phyloP scores from a whole-genome alignment of 257 asterid genomes.

The Fraxinus anomala region DNA sequence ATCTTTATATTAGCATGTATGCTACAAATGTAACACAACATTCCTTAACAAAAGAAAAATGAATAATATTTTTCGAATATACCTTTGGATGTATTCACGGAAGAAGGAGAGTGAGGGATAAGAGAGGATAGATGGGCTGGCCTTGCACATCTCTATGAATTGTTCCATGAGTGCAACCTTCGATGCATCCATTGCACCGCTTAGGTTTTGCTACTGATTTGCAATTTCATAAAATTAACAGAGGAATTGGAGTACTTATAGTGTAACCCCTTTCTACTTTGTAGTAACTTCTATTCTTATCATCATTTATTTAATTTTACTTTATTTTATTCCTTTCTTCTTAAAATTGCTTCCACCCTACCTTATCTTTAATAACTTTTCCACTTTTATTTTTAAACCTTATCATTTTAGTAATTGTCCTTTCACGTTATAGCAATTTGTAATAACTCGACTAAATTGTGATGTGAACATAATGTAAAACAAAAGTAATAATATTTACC shows the following conservation, averaged over 20 bases:
- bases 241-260: not conserved
- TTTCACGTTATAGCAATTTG: too few relatives aligned
- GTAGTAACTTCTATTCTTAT: constrained; percentile 31
- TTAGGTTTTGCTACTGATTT: not conserved
- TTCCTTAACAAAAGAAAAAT: too few relatives aligned
- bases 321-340: not conserved
- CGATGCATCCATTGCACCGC: constrained; percentile 56
- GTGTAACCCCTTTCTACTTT: not conserved
- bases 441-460: too few relatives aligned
- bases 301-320: not conserved
- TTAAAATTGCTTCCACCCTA: too few relatives aligned
- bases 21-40: too few relatives aligned
- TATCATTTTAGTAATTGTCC: too few relatives aligned
- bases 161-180: constrained; percentile 54
- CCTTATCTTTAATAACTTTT: too few relatives aligned
- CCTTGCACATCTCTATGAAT: constrained; percentile 65
- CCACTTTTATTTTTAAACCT: not conserved
- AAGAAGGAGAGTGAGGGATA: constrained; percentile 83
- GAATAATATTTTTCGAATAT: not conserved
- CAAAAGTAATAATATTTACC: too few relatives aligned
- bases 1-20: too few relatives aligned
- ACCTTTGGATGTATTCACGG: constrained; percentile 80
- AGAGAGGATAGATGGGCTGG: constrained; percentile 62
- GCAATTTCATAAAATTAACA: not conserved
- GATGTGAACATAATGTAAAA: too few relatives aligned